These are phyloP conservation scores for Neurospora sp. DNA, from an alignment of 2,329 filamentous ascomycete species.

Conservation along the genomic window DNA sequence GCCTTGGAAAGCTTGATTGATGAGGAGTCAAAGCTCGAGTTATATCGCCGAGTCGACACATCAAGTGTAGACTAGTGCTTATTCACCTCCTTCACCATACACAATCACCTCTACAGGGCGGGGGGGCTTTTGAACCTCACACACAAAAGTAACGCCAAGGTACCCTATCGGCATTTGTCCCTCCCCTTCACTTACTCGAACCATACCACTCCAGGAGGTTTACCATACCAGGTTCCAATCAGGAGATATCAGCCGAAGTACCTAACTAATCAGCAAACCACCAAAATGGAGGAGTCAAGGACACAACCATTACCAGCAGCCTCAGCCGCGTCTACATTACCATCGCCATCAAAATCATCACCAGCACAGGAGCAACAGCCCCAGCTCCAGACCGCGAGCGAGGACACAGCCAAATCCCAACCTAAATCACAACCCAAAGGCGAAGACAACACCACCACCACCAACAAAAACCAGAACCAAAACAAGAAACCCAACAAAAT, in stretches of 20 bases:
- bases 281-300: neutral
- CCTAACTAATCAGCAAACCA: neutral
- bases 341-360: neutral
- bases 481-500: conserved; percentile 4
- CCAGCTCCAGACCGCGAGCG: neutral
- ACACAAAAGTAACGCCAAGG: neutral
- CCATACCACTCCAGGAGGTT: neutral
- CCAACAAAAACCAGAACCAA: neutral
- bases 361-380: neutral
- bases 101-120: neutral
- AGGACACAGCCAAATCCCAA: neutral
- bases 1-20: neutral
- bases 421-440: neutral
- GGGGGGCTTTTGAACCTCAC: too few species aligned
- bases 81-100: neutral
- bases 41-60: neutral
- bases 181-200: too few species aligned
- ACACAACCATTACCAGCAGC: neutral
- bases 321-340: neutral
- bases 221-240: neutral
- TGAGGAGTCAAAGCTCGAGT: neutral
- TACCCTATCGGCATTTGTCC: neutral
- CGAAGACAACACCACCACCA: neutral
- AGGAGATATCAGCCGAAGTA: neutral
- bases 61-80: neutral